Evolutionary conservation across 2,329 filamentous ascomycete genomes (phyloP), one percentile per base, ranked within the genome.

Genomic region (Ceratocystis eucalypticola): DNA sequence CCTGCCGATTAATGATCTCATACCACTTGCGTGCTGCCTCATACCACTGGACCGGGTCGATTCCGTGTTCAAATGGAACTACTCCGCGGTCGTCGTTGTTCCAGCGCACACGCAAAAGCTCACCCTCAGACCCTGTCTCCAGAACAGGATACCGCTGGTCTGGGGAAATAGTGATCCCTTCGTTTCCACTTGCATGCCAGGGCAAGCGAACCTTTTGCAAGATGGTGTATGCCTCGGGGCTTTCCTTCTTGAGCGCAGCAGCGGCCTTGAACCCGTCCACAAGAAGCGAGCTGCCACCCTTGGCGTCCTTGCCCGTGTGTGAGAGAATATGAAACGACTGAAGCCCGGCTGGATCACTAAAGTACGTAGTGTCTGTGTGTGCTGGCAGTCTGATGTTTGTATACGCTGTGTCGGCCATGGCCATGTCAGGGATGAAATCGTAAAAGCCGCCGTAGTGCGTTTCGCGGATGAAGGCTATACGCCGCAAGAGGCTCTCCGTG

Each of bases 321-420:
- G 89, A 94, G 33, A 97, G 82, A 61, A 96, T 80, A 73, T 99
- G 94, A 75, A 99, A 95, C 30, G 94, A 86, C 74, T 99, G 94
- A 44, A 99, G 81, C 8, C 93, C 91, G 1, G 89, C 87, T 0
- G 94, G 93, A 69, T 97, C 93, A 25, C 85, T 91, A 77, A 97
- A 97, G 76, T 99, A 97, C 0, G 93, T 96, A 5, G 85, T 97
- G 76, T 99, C 94, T 0, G 93, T 97, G 75, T 99, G 94, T 0
- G 89, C 87, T 22, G 85, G 84, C 2, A 99, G 82, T 0, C 86
- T 86, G 63, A 94, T 80, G 71, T 88, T 91, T 1, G 93, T 96
- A 77, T 97, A 99, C 2, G 91, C 91, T 1, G 89, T 95, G 72
- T 96, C 91, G 70, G 92, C 92, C 72, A 88, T 88, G 33, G 90